Conservation (phyloP, 805 yeast species). For the Myxozyma melibiosi region DNA sequence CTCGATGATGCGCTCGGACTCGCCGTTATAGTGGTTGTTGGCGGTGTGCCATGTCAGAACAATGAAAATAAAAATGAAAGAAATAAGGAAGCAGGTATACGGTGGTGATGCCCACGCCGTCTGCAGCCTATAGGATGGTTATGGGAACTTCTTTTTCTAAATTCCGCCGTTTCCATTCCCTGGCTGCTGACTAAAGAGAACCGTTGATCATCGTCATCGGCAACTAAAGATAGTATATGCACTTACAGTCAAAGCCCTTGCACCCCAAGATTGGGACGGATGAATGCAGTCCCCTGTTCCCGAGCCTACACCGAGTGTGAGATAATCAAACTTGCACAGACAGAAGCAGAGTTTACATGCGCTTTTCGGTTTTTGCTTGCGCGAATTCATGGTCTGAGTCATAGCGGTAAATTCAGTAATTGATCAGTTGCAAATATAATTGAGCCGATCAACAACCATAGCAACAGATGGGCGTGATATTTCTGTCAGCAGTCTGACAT, state of each 20-base stretch:
- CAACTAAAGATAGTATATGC: not conserved
- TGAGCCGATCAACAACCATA: too few species aligned
- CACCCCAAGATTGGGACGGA: slow-evolving; percentile 26
- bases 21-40: slow-evolving; percentile 48
- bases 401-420: too few species aligned
- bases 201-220: not conserved
- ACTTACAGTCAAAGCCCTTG: slow-evolving; percentile 25
- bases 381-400: too few species aligned
- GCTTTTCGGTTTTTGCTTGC: too few species aligned
- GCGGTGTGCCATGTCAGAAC: slow-evolving; percentile 45
- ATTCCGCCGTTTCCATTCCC: slow-evolving; percentile 14
- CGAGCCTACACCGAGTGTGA: slow-evolving; percentile 19
- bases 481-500: too few species aligned
- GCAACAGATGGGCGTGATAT: too few species aligned
- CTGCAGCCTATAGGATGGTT: slow-evolving; percentile 9
- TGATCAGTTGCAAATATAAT: too few species aligned
- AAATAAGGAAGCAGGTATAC: not conserved
- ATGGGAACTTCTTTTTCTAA: slow-evolving; percentile 11
- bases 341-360: too few species aligned
- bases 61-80: not conserved
- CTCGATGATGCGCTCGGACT: slow-evolving; percentile 50
- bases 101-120: slow-evolving; percentile 47
- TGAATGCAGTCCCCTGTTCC: slow-evolving; percentile 16
- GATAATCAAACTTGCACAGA: too few species aligned
- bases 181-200: not conserved